Base-by-base conservation (phyloP, 2,329 filamentous ascomycete species). In the Canariomyces notabilis region DNA sequence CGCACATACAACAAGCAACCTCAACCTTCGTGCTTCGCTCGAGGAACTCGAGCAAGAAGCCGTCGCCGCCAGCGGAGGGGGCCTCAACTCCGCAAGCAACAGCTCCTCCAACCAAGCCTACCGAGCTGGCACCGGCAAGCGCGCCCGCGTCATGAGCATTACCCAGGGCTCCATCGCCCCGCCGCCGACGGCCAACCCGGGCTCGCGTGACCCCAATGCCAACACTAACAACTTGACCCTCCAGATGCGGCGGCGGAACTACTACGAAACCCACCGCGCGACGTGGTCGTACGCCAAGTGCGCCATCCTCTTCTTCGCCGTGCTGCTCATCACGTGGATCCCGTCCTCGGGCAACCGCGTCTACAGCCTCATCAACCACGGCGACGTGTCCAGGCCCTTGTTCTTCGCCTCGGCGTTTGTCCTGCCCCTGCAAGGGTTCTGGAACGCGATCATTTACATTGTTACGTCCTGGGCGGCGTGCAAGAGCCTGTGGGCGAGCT, bases 361-460 rank as follows among this genome's bases (percentile, higher is more conserved):
- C 12, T 89, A 86, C 65, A 80, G 80, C 5, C 70, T 89, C 15
- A 70, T 81, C 12, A 69, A 84, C 58, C 67, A 73, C 0, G 66
- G 75, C 20, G 53, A 72, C 4, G 66, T 76, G 0, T 75, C 71
- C 6, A 74, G 80, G 31, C 70, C 74, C 0, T 75, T 93, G 6
- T 81, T 87, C 57, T 80, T 84, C 52, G 76, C 82, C 48, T 82
- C 83, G 18, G 82, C 85, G 0, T 75, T 88, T 35, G 87, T 93
- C 0, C 74, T 94, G 5, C 87, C 88, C 0, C 73, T 89, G 0
- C 87, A 94, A 61, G 88, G 88, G 0, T 86, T 90, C 59, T 91
- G 87, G 87, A 94, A 93, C 62, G 79, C 82, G 11, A 64, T 86
- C 44, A 88, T 94, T 55, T 93, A 93, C 65, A 67, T 81, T 11